Conservation (phyloP, 2,329 filamentous ascomycete species). For the Tolypocladium ophioglossoides region DNA sequence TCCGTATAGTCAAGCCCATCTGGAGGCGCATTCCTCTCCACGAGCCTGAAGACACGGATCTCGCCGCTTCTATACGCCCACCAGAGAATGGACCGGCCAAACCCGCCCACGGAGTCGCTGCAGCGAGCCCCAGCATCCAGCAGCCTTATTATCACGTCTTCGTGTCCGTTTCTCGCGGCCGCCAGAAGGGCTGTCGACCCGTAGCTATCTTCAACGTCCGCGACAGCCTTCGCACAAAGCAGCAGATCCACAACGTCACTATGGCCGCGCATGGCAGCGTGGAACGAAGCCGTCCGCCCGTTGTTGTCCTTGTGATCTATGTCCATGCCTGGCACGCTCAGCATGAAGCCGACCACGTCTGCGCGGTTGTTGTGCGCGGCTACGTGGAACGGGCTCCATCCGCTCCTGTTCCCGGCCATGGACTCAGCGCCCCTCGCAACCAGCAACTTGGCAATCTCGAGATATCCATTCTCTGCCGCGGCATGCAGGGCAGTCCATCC, state of each 20-base stretch:
- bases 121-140: neutral
- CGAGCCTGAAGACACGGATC: no score
- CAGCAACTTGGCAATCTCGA: neutral
- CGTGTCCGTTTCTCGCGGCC: slow-evolving; percentile 2
- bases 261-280: neutral
- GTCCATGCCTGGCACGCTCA: neutral
- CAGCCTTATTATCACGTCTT: no score
- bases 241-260: neutral
- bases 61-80: slow-evolving; percentile 3
- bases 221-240: neutral
- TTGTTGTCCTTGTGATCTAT: neutral
- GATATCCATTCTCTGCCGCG: neutral
- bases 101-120: neutral
- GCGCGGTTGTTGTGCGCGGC: slow-evolving; percentile 1
- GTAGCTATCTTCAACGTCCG: neutral
- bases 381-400: slow-evolving; percentile 2
- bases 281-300: slow-evolving; percentile 1
- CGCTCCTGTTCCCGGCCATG: neutral
- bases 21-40: no score
- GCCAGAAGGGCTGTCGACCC: neutral
- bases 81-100: slow-evolving; percentile 1
- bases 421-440: neutral
- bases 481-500: slow-evolving; percentile 1
- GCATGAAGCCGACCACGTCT: neutral
- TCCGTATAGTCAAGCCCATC: neutral